These are phyloP conservation scores for Roridomyces roridus DNA, from an alignment of 768 basidiomycete genomes.

Conservation along the genomic window DNA sequence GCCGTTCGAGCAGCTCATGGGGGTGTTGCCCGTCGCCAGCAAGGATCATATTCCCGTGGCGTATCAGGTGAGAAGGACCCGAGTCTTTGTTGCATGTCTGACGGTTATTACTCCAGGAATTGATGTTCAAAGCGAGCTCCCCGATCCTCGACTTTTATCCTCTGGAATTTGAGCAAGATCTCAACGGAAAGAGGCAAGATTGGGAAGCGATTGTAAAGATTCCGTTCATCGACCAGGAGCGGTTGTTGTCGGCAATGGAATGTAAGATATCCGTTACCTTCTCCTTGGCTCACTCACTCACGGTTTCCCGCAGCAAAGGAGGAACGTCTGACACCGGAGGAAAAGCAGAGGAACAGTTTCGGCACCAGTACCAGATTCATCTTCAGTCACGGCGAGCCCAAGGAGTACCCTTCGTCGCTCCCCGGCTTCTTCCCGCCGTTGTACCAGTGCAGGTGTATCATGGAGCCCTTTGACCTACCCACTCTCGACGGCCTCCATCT, in stretches of 20 bases:
- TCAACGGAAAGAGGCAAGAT: slow-evolving; percentile 98
- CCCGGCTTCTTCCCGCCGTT: slow-evolving; percentile 96
- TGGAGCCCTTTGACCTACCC: slow-evolving; percentile 88
- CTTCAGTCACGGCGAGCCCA: slow-evolving; percentile 68
- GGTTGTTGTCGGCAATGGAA: slow-evolving; percentile 84
- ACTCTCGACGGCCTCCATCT: slow-evolving; percentile 86
- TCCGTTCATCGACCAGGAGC: slow-evolving; percentile 89
- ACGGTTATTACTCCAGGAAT: too few species aligned
- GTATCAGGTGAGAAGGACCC: slow-evolving; percentile 79
- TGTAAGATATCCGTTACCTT: slow-evolving; percentile 50
- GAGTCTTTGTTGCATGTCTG: too few species aligned
- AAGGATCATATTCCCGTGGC: slow-evolving; percentile 87
- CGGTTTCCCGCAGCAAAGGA: slow-evolving; percentile 63
- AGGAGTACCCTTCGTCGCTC: slow-evolving; percentile 85
- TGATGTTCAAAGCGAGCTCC: slow-evolving; percentile 87
- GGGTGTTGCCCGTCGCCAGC: slow-evolving; percentile 92
- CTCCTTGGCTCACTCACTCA: background rate
- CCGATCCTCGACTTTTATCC: slow-evolving; percentile 97
- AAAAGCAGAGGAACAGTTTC: slow-evolving; percentile 74
- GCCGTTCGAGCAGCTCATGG: slow-evolving; percentile 98
- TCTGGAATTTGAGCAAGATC: slow-evolving; percentile 85
- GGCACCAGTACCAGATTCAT: slow-evolving; percentile 84
- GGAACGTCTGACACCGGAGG: slow-evolving; percentile 76
- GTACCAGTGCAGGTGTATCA: slow-evolving; percentile 76
- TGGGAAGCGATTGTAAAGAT: slow-evolving; percentile 99